These are phyloP conservation scores for Neurospora tetraspora DNA, from an alignment of 495 filamentous ascomycete genomes.

Conservation along the genomic window DNA sequence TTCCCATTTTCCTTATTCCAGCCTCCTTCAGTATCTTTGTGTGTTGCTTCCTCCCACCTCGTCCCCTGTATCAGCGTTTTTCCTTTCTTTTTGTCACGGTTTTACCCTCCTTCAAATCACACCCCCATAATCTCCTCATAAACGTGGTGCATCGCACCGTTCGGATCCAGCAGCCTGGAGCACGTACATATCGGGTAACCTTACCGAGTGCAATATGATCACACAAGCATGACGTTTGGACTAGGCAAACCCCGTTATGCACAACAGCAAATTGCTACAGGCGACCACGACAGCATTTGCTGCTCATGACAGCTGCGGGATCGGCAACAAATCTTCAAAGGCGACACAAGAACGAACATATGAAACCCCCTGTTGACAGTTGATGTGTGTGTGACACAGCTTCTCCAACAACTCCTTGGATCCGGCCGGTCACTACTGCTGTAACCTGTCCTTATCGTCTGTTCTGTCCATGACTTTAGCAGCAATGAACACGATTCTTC, in stretches of 20 bases:
- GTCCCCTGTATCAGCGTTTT: background rate
- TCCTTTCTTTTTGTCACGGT: background rate
- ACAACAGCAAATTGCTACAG: background rate
- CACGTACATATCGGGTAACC: background rate
- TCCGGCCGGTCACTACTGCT: background rate
- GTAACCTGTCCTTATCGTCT: background rate
- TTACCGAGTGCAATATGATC: background rate
- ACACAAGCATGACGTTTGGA: background rate
- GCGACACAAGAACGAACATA: background rate
- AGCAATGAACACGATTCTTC: background rate
- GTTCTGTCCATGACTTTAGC: background rate
- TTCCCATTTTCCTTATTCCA: background rate
- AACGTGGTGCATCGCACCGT: background rate
- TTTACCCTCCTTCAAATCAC: background rate
- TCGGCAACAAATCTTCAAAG: background rate
- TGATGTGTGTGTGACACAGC: background rate
- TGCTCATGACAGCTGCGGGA: background rate
- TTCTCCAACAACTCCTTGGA: background rate
- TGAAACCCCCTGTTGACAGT: background rate
- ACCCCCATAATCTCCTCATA: background rate
- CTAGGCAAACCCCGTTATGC: background rate
- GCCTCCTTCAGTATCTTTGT: background rate
- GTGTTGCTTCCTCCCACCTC: background rate
- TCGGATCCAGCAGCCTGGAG: background rate
- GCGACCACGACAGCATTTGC: background rate